Conservation (phyloP, 176 grass and related monocot species). For the Panicum miliaceum region DNA sequence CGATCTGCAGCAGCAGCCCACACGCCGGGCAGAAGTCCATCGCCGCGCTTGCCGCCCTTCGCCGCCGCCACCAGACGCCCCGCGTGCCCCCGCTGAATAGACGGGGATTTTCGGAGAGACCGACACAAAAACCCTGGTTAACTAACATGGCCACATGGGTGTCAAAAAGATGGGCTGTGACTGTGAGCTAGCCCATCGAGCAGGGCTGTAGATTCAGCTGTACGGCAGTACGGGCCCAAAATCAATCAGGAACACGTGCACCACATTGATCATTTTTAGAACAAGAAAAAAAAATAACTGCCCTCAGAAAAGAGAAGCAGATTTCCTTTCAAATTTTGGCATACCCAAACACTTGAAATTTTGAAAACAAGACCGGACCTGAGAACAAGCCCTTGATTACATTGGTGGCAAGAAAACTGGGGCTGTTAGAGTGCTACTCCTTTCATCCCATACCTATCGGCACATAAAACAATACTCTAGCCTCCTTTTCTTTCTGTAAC, state of each 20-base stretch:
- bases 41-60: background rate
- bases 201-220: background rate
- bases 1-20: conserved; percentile 73
- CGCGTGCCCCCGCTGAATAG: background rate
- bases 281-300: background rate
- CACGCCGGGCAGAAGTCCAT: conserved; percentile 92
- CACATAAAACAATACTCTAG: background rate
- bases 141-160: background rate
- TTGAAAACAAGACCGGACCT: background rate
- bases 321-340: background rate
- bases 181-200: background rate
- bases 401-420: background rate
- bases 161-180: background rate
- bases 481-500: background rate
- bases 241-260: background rate
- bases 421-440: background rate
- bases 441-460: background rate
- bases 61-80: background rate
- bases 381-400: background rate
- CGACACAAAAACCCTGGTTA: background rate
- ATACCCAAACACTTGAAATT: background rate
- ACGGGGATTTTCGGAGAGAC: background rate
- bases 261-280: background rate
- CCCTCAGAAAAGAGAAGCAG: background rate
- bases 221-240: background rate